These are phyloP conservation scores for Macrophomina tecta DNA, from an alignment of 2,329 filamentous ascomycete genomes.

Conservation along the genomic window DNA sequence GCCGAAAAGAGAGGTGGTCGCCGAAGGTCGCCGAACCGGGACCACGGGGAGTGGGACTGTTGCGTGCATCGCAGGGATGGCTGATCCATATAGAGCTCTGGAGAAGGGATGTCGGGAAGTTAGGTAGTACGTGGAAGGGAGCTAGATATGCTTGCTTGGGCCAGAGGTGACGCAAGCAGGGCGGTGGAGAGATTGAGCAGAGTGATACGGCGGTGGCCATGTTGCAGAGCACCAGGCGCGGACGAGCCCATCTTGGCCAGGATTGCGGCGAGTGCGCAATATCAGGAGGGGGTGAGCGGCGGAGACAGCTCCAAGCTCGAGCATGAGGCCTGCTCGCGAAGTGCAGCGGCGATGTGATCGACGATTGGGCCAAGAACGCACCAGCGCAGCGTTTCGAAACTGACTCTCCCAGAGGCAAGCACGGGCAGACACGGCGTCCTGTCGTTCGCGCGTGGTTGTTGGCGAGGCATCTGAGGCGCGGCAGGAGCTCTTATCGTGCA, in stretches of 20 bases:
- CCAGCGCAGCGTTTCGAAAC: background rate
- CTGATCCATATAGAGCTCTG: background rate
- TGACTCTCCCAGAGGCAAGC: background rate
- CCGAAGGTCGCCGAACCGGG: constrained; percentile 19
- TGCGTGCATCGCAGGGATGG: background rate
- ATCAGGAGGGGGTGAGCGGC: background rate
- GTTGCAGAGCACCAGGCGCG: background rate
- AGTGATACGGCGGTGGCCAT: background rate
- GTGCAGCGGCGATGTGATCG: background rate
- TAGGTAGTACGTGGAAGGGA: background rate
- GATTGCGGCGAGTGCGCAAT: background rate
- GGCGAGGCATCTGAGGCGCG: constrained; percentile 2
- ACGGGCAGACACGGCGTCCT: constrained; percentile 11
- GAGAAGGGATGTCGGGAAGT: background rate
- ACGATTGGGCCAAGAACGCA: constrained; percentile 6
- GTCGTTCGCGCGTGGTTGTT: background rate
- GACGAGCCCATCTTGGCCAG: background rate
- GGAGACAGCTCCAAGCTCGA: too few species aligned
- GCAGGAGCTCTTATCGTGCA: constrained; percentile 17
- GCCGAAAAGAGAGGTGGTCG: constrained; percentile 2
- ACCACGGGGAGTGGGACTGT: background rate
- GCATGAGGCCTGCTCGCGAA: too few species aligned
- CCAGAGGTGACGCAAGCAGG: background rate
- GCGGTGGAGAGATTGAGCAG: background rate
- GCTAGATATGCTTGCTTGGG: background rate